Conservation (phyloP, 2,329 filamentous ascomycete species). For the Fusarium praegraminearum region DNA sequence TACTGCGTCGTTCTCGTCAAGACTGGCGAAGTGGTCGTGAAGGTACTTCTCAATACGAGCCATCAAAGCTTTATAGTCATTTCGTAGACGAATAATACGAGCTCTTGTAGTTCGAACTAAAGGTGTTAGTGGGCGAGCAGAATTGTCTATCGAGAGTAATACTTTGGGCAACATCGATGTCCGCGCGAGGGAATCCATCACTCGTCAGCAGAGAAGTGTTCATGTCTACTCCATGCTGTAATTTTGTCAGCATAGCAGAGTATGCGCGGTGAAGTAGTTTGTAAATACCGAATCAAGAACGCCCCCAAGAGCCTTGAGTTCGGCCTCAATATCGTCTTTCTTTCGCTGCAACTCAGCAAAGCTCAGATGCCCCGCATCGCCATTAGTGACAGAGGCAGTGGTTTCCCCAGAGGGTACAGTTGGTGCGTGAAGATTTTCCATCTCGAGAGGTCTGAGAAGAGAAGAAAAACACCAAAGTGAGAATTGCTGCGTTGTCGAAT, state of each 20-base stretch:
- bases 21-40: conserved; percentile 88
- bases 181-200: conserved; percentile 91
- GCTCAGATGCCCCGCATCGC: conserved; percentile 72
- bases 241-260: conserved; percentile 37
- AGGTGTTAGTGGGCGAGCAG: conserved; percentile 31
- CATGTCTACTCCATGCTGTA: conserved; percentile 92
- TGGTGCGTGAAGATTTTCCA: conserved; percentile 69
- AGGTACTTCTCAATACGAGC: conserved; percentile 82
- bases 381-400: conserved; percentile 70
- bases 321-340: conserved; percentile 86
- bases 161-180: conserved; percentile 97
- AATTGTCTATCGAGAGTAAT: conserved; percentile 49
- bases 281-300: conserved; percentile 86
- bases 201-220: conserved; percentile 85
- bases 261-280: neutral
- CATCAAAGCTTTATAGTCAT: conserved; percentile 96
- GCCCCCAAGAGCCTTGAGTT: conserved; percentile 84
- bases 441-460: conserved; percentile 48
- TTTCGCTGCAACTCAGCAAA: conserved; percentile 84
- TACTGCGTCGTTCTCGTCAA: conserved; percentile 63
- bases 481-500: neutral
- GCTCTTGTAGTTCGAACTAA: conserved; percentile 91
- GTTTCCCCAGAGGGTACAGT: conserved; percentile 80
- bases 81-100: conserved; percentile 87
- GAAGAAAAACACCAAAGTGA: neutral